Conservation (phyloP, 768 basidiomycete genomes). For the Jaapia argillacea region DNA sequence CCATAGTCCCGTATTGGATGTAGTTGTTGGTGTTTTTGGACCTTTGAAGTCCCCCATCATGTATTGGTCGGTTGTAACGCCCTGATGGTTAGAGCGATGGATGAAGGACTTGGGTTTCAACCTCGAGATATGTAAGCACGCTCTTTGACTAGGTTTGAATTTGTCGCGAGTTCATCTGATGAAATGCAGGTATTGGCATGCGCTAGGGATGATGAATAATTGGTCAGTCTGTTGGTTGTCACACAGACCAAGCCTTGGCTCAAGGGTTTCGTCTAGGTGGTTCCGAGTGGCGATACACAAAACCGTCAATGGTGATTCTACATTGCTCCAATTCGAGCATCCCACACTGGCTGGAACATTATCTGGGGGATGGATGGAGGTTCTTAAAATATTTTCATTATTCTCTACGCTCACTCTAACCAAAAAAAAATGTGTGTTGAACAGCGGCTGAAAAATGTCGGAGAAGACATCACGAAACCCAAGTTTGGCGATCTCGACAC, state of each 20-base stretch:
- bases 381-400: conserved; percentile 6
- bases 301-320: conserved; percentile 15
- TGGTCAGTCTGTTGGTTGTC: neutral
- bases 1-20: too few relatives aligned
- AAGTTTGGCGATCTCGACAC: conserved; percentile 16
- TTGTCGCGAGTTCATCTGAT: neutral
- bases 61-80: conserved; percentile 23
- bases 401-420: too few relatives aligned
- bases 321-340: conserved; percentile 41
- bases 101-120: conserved; percentile 40
- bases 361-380: conserved; percentile 53
- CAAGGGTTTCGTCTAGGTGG: conserved; percentile 43
- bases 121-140: conserved; percentile 37
- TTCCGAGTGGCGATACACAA: conserved; percentile 42
- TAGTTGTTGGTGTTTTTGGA: conserved; percentile 55
- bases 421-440: neutral
- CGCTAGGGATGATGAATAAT: neutral
- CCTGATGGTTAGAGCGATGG: conserved; percentile 43
- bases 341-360: conserved; percentile 40
- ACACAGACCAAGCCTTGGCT: conserved; percentile 56
- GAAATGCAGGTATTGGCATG: conserved; percentile 13
- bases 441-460: conserved; percentile 34
- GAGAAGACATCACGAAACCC: conserved; percentile 33
- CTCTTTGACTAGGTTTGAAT: too few relatives aligned
- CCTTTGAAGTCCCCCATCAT: conserved; percentile 24